These are phyloP conservation scores for Psilocybe azurescens DNA, from an alignment of 768 basidiomycete species.

Conservation along the genomic window DNA sequence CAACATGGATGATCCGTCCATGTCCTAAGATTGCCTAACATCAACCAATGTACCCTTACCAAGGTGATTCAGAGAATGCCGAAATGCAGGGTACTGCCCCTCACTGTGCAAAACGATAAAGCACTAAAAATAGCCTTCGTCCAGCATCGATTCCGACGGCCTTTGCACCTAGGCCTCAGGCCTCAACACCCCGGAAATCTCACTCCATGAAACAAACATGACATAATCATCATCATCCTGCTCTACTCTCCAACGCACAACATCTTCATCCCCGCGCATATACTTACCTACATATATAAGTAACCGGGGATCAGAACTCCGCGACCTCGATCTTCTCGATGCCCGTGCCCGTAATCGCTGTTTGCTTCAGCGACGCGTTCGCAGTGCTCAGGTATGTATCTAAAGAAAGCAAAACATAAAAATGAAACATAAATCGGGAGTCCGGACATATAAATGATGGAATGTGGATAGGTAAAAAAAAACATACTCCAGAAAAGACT, in stretches of 20 bases:
- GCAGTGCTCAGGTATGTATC: slow-evolving; percentile 67
- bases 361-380: slow-evolving; percentile 40
- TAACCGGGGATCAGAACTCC: not conserved
- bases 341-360: slow-evolving; percentile 1
- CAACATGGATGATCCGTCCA: no score
- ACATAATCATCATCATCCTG: no score
- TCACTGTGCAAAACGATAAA: no score
- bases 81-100: no score
- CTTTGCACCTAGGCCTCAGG: no score
- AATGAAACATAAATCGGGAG: not conserved
- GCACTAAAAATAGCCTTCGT: no score
- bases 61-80: no score
- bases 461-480: not conserved
- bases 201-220: not conserved
- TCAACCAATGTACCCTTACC: no score
- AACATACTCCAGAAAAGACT: slow-evolving; percentile 83
- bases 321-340: slow-evolving; percentile 6
- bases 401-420: slow-evolving; percentile 22
- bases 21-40: no score
- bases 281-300: not conserved
- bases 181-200: no score
- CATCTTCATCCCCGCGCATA: not conserved
- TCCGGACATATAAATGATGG: not conserved
- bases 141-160: no score
- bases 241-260: not conserved